Percentiles rank a stretch among this genome's conserved stretches.
Conservation (phyloP, 345 rosid genomes). For the Litchi chinensis region DNA sequence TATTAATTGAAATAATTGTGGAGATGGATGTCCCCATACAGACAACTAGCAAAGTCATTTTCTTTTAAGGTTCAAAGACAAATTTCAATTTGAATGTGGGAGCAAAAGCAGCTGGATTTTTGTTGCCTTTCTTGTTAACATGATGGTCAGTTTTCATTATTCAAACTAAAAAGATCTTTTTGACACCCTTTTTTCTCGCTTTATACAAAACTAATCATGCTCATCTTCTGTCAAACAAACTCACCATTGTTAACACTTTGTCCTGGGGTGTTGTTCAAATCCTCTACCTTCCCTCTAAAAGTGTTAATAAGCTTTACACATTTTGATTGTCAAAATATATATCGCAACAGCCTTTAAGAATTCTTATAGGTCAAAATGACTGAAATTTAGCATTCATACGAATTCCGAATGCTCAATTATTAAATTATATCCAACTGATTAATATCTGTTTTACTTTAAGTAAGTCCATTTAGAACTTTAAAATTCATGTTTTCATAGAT, state of each 20-base stretch:
- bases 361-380: too few relatives aligned
- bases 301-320: neutral
- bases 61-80: slow-evolving; percentile 11
- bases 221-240: slow-evolving; percentile 1
- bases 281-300: neutral
- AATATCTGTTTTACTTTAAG: too few relatives aligned
- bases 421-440: too few relatives aligned
- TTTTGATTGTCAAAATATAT: neutral
- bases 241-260: neutral
- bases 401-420: too few relatives aligned
- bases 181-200: slow-evolving; percentile 28
- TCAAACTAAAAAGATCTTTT: slow-evolving; percentile 29
- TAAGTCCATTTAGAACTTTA: too few relatives aligned
- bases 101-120: slow-evolving; percentile 22
- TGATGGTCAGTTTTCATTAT: slow-evolving; percentile 8
- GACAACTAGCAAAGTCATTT: neutral
- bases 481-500: too few relatives aligned
- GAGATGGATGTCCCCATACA: slow-evolving; percentile 11
- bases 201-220: slow-evolving; percentile 20
- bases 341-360: neutral
- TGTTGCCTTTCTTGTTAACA: slow-evolving; percentile 9
- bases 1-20: neutral
- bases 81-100: slow-evolving; percentile 22
- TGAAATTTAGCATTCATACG: too few relatives aligned
- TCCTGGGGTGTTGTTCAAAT: neutral